Evolutionary conservation across 2,329 filamentous ascomycete genomes (phyloP).

Genomic region (Peltaster fructicola): DNA sequence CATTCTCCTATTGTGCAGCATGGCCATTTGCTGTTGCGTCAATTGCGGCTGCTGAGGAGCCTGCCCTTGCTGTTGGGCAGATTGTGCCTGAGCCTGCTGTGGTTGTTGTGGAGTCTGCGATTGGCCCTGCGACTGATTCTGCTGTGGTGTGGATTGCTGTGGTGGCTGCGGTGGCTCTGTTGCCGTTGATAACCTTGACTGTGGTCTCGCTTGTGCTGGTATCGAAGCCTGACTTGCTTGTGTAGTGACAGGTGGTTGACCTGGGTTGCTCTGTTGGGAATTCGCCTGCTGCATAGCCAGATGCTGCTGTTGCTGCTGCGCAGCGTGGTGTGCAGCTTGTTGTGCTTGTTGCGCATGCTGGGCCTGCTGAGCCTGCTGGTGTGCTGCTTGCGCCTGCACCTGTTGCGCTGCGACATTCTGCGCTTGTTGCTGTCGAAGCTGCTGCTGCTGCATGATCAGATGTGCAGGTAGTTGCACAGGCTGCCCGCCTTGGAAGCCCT

Average conservation of each 20-base stretch:
- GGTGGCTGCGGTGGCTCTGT: constrained; percentile 14
- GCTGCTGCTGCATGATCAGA: constrained; percentile 10
- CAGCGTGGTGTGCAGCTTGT: constrained; percentile 13
- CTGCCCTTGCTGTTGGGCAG: constrained; percentile 9
- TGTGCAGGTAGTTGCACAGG: constrained; percentile 9
- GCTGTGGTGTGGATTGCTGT: constrained; percentile 8
- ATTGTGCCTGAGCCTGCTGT: constrained; percentile 12
- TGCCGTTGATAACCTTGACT: constrained; percentile 21
- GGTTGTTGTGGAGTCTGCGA: constrained; percentile 14
- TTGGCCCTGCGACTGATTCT: constrained; percentile 10
- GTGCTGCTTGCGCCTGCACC: constrained; percentile 6
- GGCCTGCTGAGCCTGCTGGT: constrained; percentile 9
- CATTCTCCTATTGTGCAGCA: constrained; percentile 16
- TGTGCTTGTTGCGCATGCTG: constrained; percentile 14
- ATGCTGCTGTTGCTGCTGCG: constrained; percentile 19
- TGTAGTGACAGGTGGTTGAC: constrained; percentile 24
- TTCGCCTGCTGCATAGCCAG: constrained; percentile 29
- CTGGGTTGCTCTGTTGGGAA: constrained; percentile 31
- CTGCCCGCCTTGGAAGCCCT: constrained; percentile 20
- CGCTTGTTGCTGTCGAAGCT: constrained; percentile 5
- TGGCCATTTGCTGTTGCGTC: constrained; percentile 21
- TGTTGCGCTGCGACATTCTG: constrained; percentile 8
- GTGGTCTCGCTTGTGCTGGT: constrained; percentile 22
- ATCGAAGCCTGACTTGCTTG: constrained; percentile 20
- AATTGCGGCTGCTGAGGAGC: constrained; percentile 10